Conservation (phyloP, 1,284 basidiomycete genomes). For the Earliella scabrosa region DNA sequence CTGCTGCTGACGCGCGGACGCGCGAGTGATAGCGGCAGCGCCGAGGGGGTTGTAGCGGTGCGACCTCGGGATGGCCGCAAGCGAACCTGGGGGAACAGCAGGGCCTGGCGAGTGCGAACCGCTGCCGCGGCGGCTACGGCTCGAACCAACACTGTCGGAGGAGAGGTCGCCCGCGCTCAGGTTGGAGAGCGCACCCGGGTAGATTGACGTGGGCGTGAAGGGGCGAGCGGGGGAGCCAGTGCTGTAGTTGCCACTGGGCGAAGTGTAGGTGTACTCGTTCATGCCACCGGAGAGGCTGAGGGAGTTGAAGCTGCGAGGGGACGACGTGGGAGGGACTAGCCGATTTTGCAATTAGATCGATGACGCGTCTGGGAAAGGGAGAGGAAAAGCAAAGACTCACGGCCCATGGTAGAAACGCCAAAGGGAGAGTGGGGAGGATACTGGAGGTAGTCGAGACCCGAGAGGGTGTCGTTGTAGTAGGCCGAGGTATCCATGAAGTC, state of each 20-base stretch:
- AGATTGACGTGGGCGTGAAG: conserved; percentile 72
- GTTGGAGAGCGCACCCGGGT: conserved; percentile 71
- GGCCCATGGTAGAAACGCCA: conserved; percentile 45
- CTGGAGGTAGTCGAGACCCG: conserved; percentile 52
- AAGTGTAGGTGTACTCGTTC: conserved; percentile 69
- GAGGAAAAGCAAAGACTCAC: conserved; percentile 37
- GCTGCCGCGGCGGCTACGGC: conserved; percentile 67
- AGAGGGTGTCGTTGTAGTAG: conserved; percentile 63
- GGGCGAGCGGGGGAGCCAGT: conserved; percentile 64
- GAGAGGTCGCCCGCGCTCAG: conserved; percentile 71
- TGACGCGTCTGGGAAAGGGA: conserved; percentile 18
- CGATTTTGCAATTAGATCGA: conserved; percentile 1
- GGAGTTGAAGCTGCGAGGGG: conserved; percentile 62
- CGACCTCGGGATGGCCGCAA: conserved; percentile 69
- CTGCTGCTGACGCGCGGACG: conserved; percentile 34
- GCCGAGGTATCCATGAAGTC: conserved; percentile 56
- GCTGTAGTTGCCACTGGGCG: conserved; percentile 48
- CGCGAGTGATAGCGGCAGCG: conserved; percentile 47
- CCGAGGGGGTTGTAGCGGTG: conserved; percentile 78
- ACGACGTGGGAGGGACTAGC: conserved; percentile 50
- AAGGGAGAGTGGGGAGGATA: conserved; percentile 51
- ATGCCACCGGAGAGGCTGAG: conserved; percentile 60
- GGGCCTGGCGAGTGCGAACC: conserved; percentile 65
- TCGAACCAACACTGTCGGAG: conserved; percentile 67
- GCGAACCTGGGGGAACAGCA: conserved; percentile 57